Evolutionary conservation across 129 eudicot species (phyloP), one percentile per base, ranked within the genome.

Genomic region (Flaveria sonorensis): DNA sequence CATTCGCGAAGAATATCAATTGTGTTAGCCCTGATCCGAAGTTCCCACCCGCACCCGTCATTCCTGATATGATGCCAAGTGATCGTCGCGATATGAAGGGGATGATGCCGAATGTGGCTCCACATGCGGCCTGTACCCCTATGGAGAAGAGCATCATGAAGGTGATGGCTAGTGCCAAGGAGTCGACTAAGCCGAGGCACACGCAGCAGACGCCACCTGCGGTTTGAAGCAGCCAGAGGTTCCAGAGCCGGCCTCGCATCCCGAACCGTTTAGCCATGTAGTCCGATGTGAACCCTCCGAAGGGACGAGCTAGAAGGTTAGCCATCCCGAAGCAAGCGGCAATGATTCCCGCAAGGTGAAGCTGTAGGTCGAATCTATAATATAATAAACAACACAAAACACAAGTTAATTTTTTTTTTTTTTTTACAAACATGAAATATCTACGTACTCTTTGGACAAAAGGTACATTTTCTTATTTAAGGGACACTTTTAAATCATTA

Each of bases 271-370:
- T 75, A 1, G 91, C 92, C 32, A 87, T 85, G 19, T 47, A 70
- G 50, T 90, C 98, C 0, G 98, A 93, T 11, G 90, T 88, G 52
- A 74, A 85, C 23, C 98, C 98, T 5, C 98, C 98, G 0, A 85
- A 76, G 7, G 98, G 97, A 0, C 97, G 92, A 18, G 98, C 88
- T 19, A 79, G 46, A n/a, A 93, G 48, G 83, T 93, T 93, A 9
- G 98, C 91, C 96, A 93, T 90, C 32, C 98, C 98, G 50, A 88
- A 93, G 30, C 83, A 51, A 10, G 98, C 96, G 0, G 98, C 98
- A 1, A 93, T 78, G 23, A 78, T 83, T 69, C 98, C 97, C 0
- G 97, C 97, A 14, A 85, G 83, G 79, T 88, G 91, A 60, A 91
- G 97, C 72, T 91, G 84, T 63, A 90, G 89, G 70, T 86, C 81